phyloP scores from a whole-genome alignment of 306 rosid species.

The Pueraria montana region DNA sequence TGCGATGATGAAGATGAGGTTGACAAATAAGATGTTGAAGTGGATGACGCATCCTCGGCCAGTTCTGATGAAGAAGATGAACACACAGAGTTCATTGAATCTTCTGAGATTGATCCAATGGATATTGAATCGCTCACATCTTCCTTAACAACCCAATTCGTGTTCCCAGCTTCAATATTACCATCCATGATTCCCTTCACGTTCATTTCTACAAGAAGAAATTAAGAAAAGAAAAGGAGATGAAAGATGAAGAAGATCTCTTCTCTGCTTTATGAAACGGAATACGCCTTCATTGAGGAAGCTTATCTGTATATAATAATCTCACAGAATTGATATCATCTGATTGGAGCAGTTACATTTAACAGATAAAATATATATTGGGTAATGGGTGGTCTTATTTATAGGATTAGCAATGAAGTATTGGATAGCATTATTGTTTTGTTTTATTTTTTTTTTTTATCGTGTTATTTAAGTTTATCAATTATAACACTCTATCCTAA shows the following conservation, averaged over 20 bases:
- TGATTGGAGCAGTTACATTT: slow-evolving; percentile 21
- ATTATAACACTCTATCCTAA: slow-evolving; percentile 40
- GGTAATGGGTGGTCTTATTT: slow-evolving; percentile 9
- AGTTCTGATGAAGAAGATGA: slow-evolving; percentile 68
- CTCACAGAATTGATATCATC: background rate
- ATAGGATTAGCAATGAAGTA: slow-evolving; percentile 34
- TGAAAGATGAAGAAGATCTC: background rate
- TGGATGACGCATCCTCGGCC: slow-evolving; percentile 65
- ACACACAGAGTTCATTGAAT: slow-evolving; percentile 58
- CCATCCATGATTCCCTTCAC: slow-evolving; percentile 43
- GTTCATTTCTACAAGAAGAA: slow-evolving; percentile 34
- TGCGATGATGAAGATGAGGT: slow-evolving; percentile 49
- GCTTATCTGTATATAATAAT: slow-evolving; percentile 29
- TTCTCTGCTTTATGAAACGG: background rate
- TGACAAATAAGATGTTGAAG: slow-evolving; percentile 55
- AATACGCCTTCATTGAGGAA: slow-evolving; percentile 23
- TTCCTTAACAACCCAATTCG: slow-evolving; percentile 54
- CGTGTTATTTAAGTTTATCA: background rate
- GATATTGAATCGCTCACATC: slow-evolving; percentile 51
- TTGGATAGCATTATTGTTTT: slow-evolving; percentile 60
- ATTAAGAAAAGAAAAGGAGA: background rate
- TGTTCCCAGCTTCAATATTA: slow-evolving; percentile 32
- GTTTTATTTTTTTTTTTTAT: background rate
- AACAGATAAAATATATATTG: slow-evolving; percentile 6
- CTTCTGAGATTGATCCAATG: slow-evolving; percentile 55